These are phyloP conservation scores for Colletotrichum gigasporum DNA, from an alignment of 2,329 filamentous ascomycete species.

Conservation along the genomic window DNA sequence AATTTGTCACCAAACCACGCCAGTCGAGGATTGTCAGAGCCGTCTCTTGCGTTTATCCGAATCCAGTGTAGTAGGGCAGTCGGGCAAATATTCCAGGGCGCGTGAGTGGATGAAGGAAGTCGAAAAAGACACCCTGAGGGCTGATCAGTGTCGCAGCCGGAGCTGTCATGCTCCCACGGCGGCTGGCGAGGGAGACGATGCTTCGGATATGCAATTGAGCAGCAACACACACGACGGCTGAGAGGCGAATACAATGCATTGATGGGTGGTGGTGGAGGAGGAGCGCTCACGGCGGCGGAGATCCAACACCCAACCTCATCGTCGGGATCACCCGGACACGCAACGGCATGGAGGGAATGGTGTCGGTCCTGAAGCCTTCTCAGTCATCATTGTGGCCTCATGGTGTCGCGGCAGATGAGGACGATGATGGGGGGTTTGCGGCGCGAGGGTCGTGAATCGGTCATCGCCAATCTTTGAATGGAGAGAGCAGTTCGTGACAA, in stretches of 20 bases:
- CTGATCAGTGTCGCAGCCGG: neutral
- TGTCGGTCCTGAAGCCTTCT: neutral
- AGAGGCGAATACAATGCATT: neutral
- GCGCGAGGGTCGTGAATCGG: neutral
- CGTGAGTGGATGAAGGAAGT: neutral
- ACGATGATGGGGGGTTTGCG: neutral
- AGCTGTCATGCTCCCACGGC: neutral
- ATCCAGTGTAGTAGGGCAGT: conserved; percentile 12
- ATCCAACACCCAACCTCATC: neutral
- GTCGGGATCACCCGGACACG: conserved; percentile 9
- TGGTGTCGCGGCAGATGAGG: neutral
- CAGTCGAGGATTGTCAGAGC: conserved; percentile 8
- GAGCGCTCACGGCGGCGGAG: neutral
- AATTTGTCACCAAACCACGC: conserved; percentile 16
- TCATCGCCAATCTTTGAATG: neutral
- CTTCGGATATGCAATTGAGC: conserved; percentile 10
- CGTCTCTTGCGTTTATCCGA: conserved; percentile 22
- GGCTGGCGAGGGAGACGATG: neutral
- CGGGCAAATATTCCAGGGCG: neutral
- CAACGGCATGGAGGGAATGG: neutral
- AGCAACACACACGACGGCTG: neutral
- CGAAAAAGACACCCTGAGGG: conserved; percentile 9
- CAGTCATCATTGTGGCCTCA: conserved; percentile 11
- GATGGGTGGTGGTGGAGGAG: neutral
- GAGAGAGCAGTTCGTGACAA: conserved; percentile 12